Evolutionary conservation across 257 asterid species (phyloP), one percentile per base, ranked within the genome.

Genomic region (Forsythia viridissima): DNA sequence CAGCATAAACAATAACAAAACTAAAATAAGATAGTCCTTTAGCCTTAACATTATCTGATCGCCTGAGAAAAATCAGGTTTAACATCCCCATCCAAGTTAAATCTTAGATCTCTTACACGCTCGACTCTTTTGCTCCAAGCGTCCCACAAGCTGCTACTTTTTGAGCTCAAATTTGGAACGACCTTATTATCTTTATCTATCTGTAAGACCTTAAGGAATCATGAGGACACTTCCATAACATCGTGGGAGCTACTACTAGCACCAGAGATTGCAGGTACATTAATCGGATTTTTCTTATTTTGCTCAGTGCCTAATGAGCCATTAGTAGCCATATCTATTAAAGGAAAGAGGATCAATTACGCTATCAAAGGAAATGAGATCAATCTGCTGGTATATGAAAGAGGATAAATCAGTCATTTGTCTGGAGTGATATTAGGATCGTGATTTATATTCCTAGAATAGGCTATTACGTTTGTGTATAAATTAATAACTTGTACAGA

Each of bases 61-160:
- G 67, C 84, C 77, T 71, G 68, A 81, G 79, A 41, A 75, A 81
- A 55, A 75, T 82, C 90, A 76, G 82, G 73, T 79, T 77, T 71
- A 65, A 91, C 55, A 80, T 84, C 80, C 30, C 97, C 99, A 76
- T 92, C 97, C 72, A 90, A 77, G 52, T 97, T 90, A 83, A 95
- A 95, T 79, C 97, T 90, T 77, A 95, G 68, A 66, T 90, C 91
- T 81, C 96, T 88, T 81, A 83, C 97, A 83, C 74, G 73, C 87
- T 93, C 99, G 61, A 95, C 99, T 88, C 97, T 87, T 85, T 79
- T 83, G 84, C 93, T 93, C 99, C 99, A 95, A 20, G 87, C 81
- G 81, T 86, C 88, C 99, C 99, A 95, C 82, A 82, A 39, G 73
- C 90, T 80, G 76, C 83, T 24, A 73, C 82, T 79, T 71, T 80